A percentile compares a stretch with the other conserved stretches of the same genome.
Conservation (phyloP, 2,329 filamentous ascomycete species). For the Alternaria ventricosa region DNA sequence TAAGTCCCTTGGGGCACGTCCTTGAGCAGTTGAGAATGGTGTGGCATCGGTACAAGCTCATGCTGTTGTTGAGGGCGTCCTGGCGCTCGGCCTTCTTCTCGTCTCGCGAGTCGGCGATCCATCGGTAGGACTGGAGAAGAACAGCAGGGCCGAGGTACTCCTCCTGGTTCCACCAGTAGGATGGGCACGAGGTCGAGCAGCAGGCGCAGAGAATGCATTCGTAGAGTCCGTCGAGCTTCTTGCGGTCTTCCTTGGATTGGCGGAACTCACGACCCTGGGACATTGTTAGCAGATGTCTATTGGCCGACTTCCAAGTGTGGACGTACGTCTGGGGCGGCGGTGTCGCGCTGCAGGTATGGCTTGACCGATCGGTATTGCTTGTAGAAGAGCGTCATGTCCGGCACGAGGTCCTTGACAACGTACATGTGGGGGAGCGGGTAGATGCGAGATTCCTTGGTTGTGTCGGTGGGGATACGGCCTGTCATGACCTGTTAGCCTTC, state of each 20-base stretch:
- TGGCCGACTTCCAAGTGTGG: neutral
- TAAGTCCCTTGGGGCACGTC: conserved; percentile 97
- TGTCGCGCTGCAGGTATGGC: conserved; percentile 94
- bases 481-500: conserved; percentile 20
- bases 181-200: conserved; percentile 99
- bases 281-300: conserved; percentile 21
- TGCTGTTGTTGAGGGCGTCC: conserved; percentile 93
- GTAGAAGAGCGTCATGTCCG: conserved; percentile 98
- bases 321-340: conserved; percentile 81
- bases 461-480: conserved; percentile 94
- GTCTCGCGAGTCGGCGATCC: conserved; percentile 94
- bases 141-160: conserved; percentile 98
- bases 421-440: conserved; percentile 99
- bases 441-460: conserved; percentile 82
- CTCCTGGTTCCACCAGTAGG: conserved; percentile 99
- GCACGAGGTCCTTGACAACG: conserved; percentile 98
- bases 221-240: conserved; percentile 97
- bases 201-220: conserved; percentile 99
- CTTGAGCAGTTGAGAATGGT: conserved; percentile 98
- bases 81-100: conserved; percentile 88
- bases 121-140: conserved; percentile 96
- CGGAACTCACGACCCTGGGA: conserved; percentile 86
- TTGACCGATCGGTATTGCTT: conserved; percentile 99
- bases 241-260: conserved; percentile 89
- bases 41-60: conserved; percentile 98